A percentile compares a stretch with the other conserved stretches of the same genome.
phyloP scores from a whole-genome alignment of 2,329 filamentous ascomycete genomes.

The Chaetoscypha palmicola region DNA sequence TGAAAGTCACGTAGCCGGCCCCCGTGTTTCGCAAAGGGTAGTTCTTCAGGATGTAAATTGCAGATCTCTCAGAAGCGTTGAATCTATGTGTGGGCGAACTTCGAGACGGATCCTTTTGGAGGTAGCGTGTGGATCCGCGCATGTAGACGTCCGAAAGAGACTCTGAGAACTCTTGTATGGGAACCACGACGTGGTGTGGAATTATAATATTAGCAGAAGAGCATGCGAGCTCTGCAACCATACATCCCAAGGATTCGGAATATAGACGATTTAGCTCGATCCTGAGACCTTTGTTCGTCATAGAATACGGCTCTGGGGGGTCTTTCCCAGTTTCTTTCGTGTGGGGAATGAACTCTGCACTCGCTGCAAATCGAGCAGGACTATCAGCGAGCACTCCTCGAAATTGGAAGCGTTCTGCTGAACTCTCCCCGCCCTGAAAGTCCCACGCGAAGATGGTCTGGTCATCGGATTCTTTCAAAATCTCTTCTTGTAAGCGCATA shows the following conservation, averaged over 20 bases:
- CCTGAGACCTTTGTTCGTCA: slow-evolving; percentile 6
- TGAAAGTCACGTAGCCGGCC: not conserved
- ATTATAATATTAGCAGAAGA: not conserved
- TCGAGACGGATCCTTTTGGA: not conserved
- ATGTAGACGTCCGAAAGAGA: not conserved
- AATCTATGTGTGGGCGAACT: not conserved
- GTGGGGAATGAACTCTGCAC: not conserved
- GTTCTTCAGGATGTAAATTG: slow-evolving; percentile 3
- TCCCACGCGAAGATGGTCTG: slow-evolving; percentile 4
- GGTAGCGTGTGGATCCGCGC: not conserved
- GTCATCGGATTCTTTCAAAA: not conserved
- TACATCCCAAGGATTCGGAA: not conserved
- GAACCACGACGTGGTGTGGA: not conserved
- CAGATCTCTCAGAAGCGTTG: not conserved
- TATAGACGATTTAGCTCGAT: not conserved
- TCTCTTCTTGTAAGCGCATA: slow-evolving; percentile 1
- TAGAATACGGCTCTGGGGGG: not conserved
- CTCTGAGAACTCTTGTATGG: not conserved
- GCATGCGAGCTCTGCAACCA: not conserved
- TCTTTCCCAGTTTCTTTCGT: not conserved
- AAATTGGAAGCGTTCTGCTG: not conserved
- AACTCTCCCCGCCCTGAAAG: not conserved
- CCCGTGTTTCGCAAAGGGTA: not conserved
- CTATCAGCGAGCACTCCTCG: not conserved
- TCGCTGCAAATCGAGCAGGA: not conserved